Percentiles rank a stretch among this genome's conserved stretches.
phyloP scores from a whole-genome alignment of 257 asterid species.

The Salvia rosmarinus region DNA sequence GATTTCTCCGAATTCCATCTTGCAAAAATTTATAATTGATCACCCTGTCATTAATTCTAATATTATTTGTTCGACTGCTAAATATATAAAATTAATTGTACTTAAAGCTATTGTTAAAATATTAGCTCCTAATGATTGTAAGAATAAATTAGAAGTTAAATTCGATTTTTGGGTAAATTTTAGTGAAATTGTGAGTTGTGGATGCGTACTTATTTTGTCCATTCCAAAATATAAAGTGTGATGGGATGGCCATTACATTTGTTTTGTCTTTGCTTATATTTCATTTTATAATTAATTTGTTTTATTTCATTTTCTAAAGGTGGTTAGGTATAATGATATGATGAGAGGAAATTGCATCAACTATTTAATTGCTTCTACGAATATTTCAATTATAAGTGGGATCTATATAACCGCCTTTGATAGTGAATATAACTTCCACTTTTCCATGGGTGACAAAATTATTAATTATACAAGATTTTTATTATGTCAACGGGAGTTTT shows the following conservation, averaged over 20 bases:
- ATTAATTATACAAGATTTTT: not conserved
- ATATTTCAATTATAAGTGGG: conserved; percentile 27
- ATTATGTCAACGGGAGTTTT: conserved; percentile 25
- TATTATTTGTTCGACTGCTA: conserved; percentile 6
- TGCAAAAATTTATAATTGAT: conserved; percentile 15
- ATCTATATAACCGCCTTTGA: conserved; percentile 28
- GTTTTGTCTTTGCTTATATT: conserved; percentile 27
- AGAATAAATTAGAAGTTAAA: conserved; percentile 27
- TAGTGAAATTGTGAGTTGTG: conserved; percentile 40
- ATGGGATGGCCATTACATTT: conserved; percentile 27
- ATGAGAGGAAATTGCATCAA: conserved; percentile 6
- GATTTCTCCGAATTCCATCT: conserved; percentile 28
- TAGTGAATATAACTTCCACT: conserved; percentile 25
- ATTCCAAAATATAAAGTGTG: conserved; percentile 40
- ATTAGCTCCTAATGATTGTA: conserved; percentile 35
- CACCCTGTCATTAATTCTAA: conserved; percentile 1
- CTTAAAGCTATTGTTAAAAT: conserved; percentile 42
- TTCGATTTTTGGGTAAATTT: conserved; percentile 20
- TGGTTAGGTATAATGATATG: conserved; percentile 27
- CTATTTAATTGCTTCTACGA: not conserved
- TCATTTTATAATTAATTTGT: not conserved
- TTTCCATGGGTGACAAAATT: not conserved
- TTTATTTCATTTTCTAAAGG: not conserved
- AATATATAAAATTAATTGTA: not conserved
- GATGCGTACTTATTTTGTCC: conserved; percentile 27